These are phyloP conservation scores for Anaeromyces robustus DNA, from an alignment of 192 early-diverging fungal genomes.

Conservation along the genomic window DNA sequence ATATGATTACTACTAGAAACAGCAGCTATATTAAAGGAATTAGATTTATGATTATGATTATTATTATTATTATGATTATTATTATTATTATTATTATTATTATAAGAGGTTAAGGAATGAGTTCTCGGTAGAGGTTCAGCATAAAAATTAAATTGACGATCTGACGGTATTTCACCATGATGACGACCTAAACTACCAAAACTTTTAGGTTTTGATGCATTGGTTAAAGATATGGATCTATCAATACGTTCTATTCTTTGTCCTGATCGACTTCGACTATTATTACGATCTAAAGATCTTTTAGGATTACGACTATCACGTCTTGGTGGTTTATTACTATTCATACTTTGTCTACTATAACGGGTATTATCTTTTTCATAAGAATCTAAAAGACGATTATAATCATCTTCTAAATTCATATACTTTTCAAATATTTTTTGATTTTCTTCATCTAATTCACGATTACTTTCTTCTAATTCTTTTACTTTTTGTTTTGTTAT, in stretches of 20 bases:
- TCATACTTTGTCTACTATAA: not conserved
- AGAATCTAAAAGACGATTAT: not conserved
- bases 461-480: not conserved
- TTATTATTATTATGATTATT: not conserved
- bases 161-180: not conserved
- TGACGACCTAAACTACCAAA: too few relatives aligned
- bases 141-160: not conserved
- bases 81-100: not conserved
- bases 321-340: not conserved
- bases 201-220: too few relatives aligned
- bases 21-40: too few relatives aligned
- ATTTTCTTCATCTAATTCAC: not conserved
- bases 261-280: too few relatives aligned
- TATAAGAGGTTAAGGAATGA: not conserved
- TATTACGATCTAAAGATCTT: not conserved
- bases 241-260: too few relatives aligned
- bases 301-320: not conserved
- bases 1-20: not conserved
- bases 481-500: not conserved
- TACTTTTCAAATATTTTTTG: not conserved
- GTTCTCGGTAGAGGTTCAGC: not conserved
- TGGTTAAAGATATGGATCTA: too few relatives aligned
- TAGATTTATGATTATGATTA: too few relatives aligned
- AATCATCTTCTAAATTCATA: not conserved
- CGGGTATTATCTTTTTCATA: not conserved